These are phyloP conservation scores for Penicillium sp. DNA, from an alignment of 2,329 filamentous ascomycete species.

Conservation along the genomic window DNA sequence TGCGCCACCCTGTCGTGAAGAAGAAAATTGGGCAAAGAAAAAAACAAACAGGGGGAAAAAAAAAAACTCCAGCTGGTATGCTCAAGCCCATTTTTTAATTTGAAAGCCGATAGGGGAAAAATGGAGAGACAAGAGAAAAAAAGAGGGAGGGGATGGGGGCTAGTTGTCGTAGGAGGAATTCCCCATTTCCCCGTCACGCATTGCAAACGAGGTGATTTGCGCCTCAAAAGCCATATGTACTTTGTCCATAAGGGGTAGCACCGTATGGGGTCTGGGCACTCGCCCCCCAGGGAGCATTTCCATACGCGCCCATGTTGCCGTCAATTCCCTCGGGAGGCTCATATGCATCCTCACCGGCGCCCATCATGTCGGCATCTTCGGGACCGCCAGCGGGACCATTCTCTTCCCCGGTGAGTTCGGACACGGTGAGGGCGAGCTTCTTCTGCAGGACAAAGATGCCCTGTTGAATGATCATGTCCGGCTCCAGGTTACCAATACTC, in stretches of 20 bases:
- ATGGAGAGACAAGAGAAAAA: no score
- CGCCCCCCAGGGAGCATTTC: constrained; percentile 58
- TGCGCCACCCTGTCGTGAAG: constrained; percentile 11
- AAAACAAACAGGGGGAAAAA: constrained; percentile 12
- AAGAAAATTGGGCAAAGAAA: constrained; percentile 5
- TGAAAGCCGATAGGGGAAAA: no score
- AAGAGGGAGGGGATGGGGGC: no score
- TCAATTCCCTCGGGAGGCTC: constrained; percentile 42
- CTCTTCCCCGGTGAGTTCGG: constrained; percentile 52
- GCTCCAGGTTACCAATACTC: constrained; percentile 77
- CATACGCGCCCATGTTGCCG: constrained; percentile 37
- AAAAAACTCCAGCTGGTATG: constrained; percentile 21
- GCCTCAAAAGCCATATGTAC: constrained; percentile 28
- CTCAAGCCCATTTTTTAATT: constrained; percentile 11
- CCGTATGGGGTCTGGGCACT: constrained; percentile 54
- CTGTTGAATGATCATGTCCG: constrained; percentile 80
- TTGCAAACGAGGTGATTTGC: no score
- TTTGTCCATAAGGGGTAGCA: constrained; percentile 56
- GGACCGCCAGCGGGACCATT: constrained; percentile 47
- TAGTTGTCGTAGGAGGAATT: no score
- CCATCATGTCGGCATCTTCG: constrained; percentile 44
- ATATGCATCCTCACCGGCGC: constrained; percentile 45
- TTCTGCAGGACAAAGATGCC: constrained; percentile 84
- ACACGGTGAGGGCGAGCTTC: constrained; percentile 78
- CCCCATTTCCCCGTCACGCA: no score